phyloP scores from a whole-genome alignment of 2,329 filamentous ascomycete species.

The Didymella glomerata region DNA sequence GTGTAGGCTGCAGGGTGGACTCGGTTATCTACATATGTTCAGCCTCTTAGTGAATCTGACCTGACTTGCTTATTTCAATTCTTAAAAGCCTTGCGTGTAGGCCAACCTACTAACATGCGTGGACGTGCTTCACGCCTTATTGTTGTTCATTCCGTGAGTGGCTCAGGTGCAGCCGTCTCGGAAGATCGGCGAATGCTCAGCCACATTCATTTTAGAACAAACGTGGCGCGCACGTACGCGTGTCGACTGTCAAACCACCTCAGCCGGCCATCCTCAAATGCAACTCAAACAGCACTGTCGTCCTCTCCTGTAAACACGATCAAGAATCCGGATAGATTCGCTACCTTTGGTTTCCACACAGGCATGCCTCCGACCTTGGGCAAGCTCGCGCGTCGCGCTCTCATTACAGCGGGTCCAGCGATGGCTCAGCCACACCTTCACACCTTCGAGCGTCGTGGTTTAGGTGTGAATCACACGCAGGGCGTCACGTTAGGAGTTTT shows the following conservation, averaged over 20 bases:
- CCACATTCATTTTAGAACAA: conserved; percentile 25
- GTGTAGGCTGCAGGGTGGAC: conserved; percentile 13
- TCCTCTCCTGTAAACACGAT: neutral
- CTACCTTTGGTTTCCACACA: neutral
- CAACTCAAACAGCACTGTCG: conserved; percentile 1
- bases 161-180: neutral
- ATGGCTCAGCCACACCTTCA: conserved; percentile 50
- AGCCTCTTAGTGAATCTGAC: neutral
- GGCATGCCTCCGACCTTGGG: conserved; percentile 39
- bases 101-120: neutral
- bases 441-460: conserved; percentile 60
- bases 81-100: neutral
- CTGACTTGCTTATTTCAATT: neutral
- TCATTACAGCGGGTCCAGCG: conserved; percentile 40
- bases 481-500: conserved; percentile 76
- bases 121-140: neutral
- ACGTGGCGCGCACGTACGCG: conserved; percentile 36
- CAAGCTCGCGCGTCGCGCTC: conserved; percentile 38
- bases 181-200: conserved; percentile 19
- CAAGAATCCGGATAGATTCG: neutral
- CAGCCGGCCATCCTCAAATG: conserved; percentile 18
- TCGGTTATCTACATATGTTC: neutral
- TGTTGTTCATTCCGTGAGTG: neutral
- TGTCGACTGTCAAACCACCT: conserved; percentile 22
- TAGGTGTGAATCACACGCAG: conserved; percentile 73